Conservation (phyloP, 805 yeast genomes). For the Wickerhamiella hasegawae region DNA sequence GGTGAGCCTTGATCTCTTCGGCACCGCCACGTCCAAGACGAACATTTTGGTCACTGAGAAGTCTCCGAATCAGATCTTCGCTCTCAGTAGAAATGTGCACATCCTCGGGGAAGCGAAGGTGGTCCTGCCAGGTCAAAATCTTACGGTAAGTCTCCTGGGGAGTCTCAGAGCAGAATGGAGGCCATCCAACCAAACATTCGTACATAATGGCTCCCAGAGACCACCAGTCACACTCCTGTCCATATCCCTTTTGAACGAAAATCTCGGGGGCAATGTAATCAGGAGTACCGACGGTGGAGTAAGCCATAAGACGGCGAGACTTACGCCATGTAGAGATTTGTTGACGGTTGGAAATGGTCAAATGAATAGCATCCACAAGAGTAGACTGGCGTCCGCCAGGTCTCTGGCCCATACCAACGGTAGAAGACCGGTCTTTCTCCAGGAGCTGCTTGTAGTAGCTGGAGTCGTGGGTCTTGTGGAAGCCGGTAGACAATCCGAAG, state of each 20-base stretch:
- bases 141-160: slow-evolving; percentile 89
- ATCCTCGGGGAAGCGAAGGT: slow-evolving; percentile 79
- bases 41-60: slow-evolving; percentile 62
- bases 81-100: slow-evolving; percentile 78
- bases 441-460: slow-evolving; percentile 69
- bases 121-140: slow-evolving; percentile 81
- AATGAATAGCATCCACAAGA: slow-evolving; percentile 85
- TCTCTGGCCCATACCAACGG: not conserved
- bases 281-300: slow-evolving; percentile 92
- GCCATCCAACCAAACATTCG: slow-evolving; percentile 94
- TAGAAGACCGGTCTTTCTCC: slow-evolving; percentile 35
- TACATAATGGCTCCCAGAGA: slow-evolving; percentile 91
- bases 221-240: slow-evolving; percentile 99
- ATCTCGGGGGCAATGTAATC: slow-evolving; percentile 95
- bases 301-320: slow-evolving; percentile 82
- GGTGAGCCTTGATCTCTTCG: slow-evolving; percentile 75
- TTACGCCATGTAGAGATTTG: slow-evolving; percentile 95
- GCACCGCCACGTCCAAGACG: slow-evolving; percentile 90
- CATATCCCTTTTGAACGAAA: slow-evolving; percentile 82
- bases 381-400: slow-evolving; percentile 47
- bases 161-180: slow-evolving; percentile 89
- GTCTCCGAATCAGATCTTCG: slow-evolving; percentile 66
- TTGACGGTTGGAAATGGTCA: slow-evolving; percentile 88
- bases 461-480: slow-evolving; percentile 86
- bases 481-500: slow-evolving; percentile 77